Evolutionary conservation across 2,329 filamentous ascomycete species (phyloP).

Genomic region (Mollisia scopiformis): DNA sequence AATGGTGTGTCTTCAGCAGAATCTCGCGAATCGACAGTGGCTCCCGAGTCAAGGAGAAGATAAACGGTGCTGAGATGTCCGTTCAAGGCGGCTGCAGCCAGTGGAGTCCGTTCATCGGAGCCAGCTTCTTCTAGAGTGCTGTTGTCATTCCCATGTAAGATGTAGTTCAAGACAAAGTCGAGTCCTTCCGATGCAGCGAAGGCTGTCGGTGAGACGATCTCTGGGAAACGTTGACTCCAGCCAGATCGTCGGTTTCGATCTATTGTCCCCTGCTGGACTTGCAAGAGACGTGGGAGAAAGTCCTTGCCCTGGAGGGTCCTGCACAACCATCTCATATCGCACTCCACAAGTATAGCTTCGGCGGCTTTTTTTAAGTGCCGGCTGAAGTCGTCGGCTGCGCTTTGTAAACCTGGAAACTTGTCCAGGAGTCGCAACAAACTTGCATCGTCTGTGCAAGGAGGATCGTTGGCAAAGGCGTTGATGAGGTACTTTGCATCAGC

Average conservation of each 20-base stretch:
- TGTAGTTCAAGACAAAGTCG: background rate
- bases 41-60: background rate
- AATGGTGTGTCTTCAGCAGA: background rate
- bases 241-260: background rate
- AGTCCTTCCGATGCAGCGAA: background rate
- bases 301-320: background rate
- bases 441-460: background rate
- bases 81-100: background rate
- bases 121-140: background rate
- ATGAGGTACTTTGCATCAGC: background rate
- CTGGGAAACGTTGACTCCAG: background rate
- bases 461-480: background rate
- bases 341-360: too few species aligned
- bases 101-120: background rate
- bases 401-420: background rate
- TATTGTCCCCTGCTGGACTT: background rate
- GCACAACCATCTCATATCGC: too few species aligned
- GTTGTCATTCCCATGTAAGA: background rate
- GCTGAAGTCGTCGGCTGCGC: background rate
- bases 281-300: background rate
- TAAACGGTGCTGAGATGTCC: background rate
- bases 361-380: background rate
- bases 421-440: background rate
- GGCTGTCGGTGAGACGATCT: background rate
- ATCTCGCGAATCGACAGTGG: background rate